Conservation (phyloP, 2,329 filamentous ascomycete species). For the Cercospora canescens region DNA sequence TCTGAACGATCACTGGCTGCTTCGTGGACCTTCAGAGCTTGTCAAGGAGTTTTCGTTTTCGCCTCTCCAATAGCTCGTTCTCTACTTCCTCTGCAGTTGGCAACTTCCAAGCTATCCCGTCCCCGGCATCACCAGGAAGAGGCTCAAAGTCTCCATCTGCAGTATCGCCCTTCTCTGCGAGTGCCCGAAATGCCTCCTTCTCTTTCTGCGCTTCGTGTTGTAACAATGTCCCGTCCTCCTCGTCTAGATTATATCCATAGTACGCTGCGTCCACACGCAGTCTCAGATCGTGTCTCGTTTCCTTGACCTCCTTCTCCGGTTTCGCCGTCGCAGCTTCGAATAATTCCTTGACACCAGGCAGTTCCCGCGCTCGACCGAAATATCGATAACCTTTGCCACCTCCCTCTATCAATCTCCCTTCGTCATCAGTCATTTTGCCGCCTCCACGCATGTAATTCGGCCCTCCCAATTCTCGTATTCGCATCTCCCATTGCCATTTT, state of each 20-base stretch:
- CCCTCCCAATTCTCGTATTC: conserved; percentile 92
- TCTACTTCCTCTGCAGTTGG: conserved; percentile 92
- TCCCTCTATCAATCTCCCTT: conserved; percentile 56
- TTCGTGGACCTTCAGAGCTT: conserved; percentile 44
- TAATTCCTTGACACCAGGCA: conserved; percentile 94
- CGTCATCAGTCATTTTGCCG: conserved; percentile 54
- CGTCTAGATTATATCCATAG: conserved; percentile 90
- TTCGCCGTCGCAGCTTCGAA: conserved; percentile 73
- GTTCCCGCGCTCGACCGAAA: conserved; percentile 84
- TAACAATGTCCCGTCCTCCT: conserved; percentile 81
- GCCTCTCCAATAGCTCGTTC: conserved; percentile 83
- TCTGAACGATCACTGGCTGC: no score
- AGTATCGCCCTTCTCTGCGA: conserved; percentile 54
- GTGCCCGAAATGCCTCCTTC: conserved; percentile 71
- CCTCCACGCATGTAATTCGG: conserved; percentile 90
- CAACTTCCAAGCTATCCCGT: conserved; percentile 78
- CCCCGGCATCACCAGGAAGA: conserved; percentile 81
- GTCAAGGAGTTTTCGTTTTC: conserved; percentile 79
- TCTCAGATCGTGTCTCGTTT: conserved; percentile 67
- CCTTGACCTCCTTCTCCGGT: conserved; percentile 59
- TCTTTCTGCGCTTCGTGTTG: conserved; percentile 83
- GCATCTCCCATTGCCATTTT: conserved; percentile 98
- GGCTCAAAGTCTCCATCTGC: conserved; percentile 66
- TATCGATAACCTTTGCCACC: conserved; percentile 92
- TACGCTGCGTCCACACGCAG: conserved; percentile 88